These are phyloP conservation scores for Thraustotheca clavata DNA, from an alignment of 352 stramenopile species.

Conservation along the genomic window DNA sequence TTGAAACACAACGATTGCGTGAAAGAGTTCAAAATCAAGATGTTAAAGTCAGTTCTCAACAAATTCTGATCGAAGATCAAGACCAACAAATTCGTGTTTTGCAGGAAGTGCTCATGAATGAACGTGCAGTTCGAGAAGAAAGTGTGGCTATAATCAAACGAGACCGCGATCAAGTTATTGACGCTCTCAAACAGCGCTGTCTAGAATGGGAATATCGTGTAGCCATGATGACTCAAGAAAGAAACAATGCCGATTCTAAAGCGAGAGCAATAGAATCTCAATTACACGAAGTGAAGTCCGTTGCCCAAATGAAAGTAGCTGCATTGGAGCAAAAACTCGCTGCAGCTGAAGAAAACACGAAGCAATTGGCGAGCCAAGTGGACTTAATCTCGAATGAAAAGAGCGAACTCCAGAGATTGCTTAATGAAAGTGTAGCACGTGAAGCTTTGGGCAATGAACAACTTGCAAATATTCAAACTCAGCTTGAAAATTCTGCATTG, in stretches of 20 bases:
- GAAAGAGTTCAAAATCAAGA: neutral
- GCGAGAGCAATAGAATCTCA: no score
- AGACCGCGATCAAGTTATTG: neutral
- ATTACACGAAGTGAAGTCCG: neutral
- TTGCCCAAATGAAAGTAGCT: no score
- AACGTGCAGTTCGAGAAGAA: neutral
- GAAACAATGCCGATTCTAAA: neutral
- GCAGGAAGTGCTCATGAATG: neutral
- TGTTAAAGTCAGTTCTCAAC: neutral
- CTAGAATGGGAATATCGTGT: neutral
- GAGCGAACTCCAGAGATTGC: neutral
- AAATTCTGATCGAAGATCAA: neutral
- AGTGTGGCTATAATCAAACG: neutral
- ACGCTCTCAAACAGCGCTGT: neutral
- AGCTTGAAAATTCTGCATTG: no score
- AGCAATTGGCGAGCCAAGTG: neutral
- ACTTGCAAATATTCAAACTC: neutral
- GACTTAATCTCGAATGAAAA: neutral
- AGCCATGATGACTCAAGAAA: neutral
- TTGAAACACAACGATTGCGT: neutral
- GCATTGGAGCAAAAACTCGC: neutral
- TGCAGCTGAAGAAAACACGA: neutral
- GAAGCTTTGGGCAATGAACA: neutral
- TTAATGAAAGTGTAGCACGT: neutral
- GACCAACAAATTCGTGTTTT: neutral